Conservation (phyloP, 129 eudicot species). For the Daucus carota region DH1_v3.0 NC_030383.2:10582501-10583000, state of each 20-base stretch:
- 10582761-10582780: background rate
- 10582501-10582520: background rate
- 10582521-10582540: background rate
- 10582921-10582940: background rate
- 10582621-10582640: background rate
- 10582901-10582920: background rate
- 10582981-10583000: background rate
- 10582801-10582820: background rate
- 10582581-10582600: background rate
- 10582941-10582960: background rate
- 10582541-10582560: background rate
- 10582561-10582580: background rate
- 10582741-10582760: background rate
- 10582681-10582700: background rate
- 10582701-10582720: background rate
- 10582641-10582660: background rate
- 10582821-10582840: background rate
- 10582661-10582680: background rate
- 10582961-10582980: background rate
- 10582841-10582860: background rate
- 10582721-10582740: background rate
- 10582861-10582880: background rate
- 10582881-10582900: background rate
- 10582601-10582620: background rate
- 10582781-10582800: background rate